These are phyloP conservation scores for Rhizopus stolonifer DNA, from an alignment of 371 early-diverging fungal genomes.

Conservation along the genomic window DNA sequence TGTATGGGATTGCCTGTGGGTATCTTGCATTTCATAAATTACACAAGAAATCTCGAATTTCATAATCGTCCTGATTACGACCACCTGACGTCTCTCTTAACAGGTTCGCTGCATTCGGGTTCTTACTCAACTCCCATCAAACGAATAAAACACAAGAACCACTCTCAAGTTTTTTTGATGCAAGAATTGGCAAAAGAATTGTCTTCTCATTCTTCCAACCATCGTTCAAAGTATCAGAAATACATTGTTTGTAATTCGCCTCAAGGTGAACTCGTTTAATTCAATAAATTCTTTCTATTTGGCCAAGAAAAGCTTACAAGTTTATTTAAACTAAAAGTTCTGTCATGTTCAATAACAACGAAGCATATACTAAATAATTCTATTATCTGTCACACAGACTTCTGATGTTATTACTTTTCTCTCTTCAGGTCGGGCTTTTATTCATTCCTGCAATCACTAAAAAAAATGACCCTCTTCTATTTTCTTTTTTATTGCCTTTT, in stretches of 20 bases:
- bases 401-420: no score
- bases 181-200: background rate
- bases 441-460: no score
- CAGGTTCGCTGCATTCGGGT: background rate
- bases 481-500: background rate
- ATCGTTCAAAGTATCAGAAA: background rate
- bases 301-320: no score
- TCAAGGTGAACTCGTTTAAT: background rate
- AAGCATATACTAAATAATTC: no score
- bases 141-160: background rate
- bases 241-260: no score
- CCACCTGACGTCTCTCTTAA: constrained; percentile 21
- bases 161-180: background rate
- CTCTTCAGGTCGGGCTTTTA: no score
- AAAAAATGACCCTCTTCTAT: no score
- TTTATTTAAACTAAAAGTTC: no score
- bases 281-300: no score
- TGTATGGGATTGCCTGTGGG: constrained; percentile 58
- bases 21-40: constrained; percentile 62
- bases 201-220: background rate
- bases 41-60: constrained; percentile 83
- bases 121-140: background rate
- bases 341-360: no score
- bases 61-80: constrained; percentile 94
- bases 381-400: no score